These are phyloP conservation scores for Vigna reflexopilosa DNA, from an alignment of 306 rosid species.

Conservation along the genomic window DNA sequence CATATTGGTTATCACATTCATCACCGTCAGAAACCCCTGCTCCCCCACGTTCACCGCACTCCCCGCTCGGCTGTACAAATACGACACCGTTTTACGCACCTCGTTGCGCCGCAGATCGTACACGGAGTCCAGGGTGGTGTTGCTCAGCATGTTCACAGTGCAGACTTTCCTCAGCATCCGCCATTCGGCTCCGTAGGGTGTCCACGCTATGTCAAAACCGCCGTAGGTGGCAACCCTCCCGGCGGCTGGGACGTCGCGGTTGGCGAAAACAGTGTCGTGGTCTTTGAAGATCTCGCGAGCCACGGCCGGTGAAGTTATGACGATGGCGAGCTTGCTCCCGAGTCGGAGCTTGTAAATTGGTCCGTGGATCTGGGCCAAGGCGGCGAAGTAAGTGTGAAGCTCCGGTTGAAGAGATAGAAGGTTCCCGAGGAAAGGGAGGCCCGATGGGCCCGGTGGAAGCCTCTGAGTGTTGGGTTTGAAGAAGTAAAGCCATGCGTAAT, in stretches of 20 bases:
- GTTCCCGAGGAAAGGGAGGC: constrained; percentile 74
- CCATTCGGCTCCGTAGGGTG: constrained; percentile 80
- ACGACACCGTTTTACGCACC: constrained; percentile 53
- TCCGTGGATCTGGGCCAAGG: constrained; percentile 58
- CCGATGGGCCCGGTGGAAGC: constrained; percentile 73
- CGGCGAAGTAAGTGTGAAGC: constrained; percentile 71
- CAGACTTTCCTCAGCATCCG: constrained; percentile 79
- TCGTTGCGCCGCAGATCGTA: constrained; percentile 65
- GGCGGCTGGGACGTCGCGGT: constrained; percentile 72
- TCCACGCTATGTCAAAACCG: constrained; percentile 70
- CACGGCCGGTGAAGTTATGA: constrained; percentile 57
- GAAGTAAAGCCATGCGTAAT: constrained; percentile 21
- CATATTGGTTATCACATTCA: constrained; percentile 74
- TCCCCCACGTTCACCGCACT: constrained; percentile 63
- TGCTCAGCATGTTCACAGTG: constrained; percentile 60
- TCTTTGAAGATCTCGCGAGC: constrained; percentile 71
- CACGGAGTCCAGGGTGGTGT: constrained; percentile 60
- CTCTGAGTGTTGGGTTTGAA: background rate
- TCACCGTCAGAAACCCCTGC: constrained; percentile 59
- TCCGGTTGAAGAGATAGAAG: constrained; percentile 74
- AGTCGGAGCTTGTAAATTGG: constrained; percentile 74
- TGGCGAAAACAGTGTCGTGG: constrained; percentile 71
- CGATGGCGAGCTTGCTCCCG: constrained; percentile 59
- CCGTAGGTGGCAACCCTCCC: constrained; percentile 51
- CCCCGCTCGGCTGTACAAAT: constrained; percentile 47